Base-by-base conservation (phyloP, 2,329 filamentous ascomycete species). In the Cordyceps farinosa region DNA sequence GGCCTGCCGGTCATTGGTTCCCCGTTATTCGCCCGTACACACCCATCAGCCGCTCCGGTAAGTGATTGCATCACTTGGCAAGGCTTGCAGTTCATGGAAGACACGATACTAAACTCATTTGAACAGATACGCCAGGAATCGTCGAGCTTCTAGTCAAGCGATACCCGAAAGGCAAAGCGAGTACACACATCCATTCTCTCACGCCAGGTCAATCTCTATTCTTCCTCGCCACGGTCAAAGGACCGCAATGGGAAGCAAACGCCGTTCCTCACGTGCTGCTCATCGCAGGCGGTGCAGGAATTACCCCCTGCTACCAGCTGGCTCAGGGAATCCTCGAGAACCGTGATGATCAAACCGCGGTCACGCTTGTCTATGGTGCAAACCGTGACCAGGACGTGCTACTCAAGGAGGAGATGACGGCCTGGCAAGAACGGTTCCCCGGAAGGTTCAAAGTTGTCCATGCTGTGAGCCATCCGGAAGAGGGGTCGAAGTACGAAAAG, bases 261-360 rank as follows among this genome's bases (percentile, higher is more conserved):
- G 75, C 76, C 71, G 78, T 73, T 69, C 70, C 70, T 3, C 79
- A 84, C 65, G 73, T 91, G n/a, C 82, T 84, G 3, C 78, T 90
- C 45, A 83, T 91, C 50, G 89, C 89, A 0, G 89, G 89, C 51
- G 89, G 89, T 13, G 87, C 87, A 0, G 89, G 89, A 22, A 90
- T 92, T 66, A 91, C 88, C 0, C 89, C 89, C 0, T 82, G 88
- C 67, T 90, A 85, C 71, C 86, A 89, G 71, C 80, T 90, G 2
- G 78, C 83, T 2, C 82, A 80, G 55, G 84, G 84, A 2, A 87
- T 90, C 62, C 76, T 89, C n/a, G 73, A 77, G 51, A 84, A 90
- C 69, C 81, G 86, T 0, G 73, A 79, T 1, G 88, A 91, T 67
- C 78, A 77, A 64, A 91, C 89, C 1, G 80, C 79, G 60, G 78